Evolutionary conservation across 1,284 basidiomycete species (phyloP).

Genomic region (Austroboletus novae-zelandiae): DNA sequence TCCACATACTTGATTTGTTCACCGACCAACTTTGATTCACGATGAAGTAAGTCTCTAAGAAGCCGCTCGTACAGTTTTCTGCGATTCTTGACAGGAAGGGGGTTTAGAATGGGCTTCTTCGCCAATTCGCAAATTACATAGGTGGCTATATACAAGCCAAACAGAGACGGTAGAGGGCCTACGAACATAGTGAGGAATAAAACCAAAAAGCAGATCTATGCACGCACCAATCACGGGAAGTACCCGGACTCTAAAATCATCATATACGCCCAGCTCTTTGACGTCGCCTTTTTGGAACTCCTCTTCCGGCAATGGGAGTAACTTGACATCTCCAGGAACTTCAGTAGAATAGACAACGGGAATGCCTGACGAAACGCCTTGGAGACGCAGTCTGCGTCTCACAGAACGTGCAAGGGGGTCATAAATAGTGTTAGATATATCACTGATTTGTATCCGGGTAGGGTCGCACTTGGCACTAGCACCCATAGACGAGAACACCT

Average conservation of each 20-base stretch:
- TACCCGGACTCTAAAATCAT: conserved; percentile 92
- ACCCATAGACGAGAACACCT: conserved; percentile 97
- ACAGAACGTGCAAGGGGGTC: conserved; percentile 94
- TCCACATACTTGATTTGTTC: conserved; percentile 48
- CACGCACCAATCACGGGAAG: conserved; percentile 75
- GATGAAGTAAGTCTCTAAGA: conserved; percentile 68
- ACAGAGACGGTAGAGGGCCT: conserved; percentile 84
- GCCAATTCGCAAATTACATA: conserved; percentile 85
- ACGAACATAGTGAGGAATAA: conserved; percentile 4
- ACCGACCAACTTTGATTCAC: conserved; percentile 67
- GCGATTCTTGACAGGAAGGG: conserved; percentile 80
- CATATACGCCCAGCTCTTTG: conserved; percentile 88
- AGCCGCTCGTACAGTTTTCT: conserved; percentile 84
- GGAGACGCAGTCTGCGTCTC: conserved; percentile 71
- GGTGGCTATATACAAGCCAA: conserved; percentile 85
- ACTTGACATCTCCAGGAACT: conserved; percentile 82
- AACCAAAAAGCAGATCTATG: neutral
- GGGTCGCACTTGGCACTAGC: conserved; percentile 97
- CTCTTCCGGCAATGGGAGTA: conserved; percentile 89
- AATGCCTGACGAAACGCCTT: conserved; percentile 72
- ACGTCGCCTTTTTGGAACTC: conserved; percentile 91
- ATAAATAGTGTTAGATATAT: conserved; percentile 91
- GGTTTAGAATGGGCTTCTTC: conserved; percentile 78
- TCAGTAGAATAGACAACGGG: conserved; percentile 98
- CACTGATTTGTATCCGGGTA: conserved; percentile 91